A percentile compares a stretch with the other conserved stretches of the same genome.
These are phyloP conservation scores for Aspergillus baeticus DNA, from an alignment of 495 filamentous ascomycete species.

Conservation along the genomic window DNA sequence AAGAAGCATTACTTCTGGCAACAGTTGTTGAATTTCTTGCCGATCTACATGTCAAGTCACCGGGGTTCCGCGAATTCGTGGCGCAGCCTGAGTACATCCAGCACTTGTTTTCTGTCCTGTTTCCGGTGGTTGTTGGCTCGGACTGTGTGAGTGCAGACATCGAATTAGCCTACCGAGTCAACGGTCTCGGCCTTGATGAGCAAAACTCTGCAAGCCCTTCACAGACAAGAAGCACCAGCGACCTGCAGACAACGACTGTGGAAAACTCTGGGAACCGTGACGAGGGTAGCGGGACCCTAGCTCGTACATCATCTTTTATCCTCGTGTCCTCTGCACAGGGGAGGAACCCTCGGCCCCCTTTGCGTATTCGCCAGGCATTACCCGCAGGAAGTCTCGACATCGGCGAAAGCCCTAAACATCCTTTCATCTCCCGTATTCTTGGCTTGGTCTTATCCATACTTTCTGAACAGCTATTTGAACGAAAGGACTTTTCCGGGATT, in stretches of 20 bases:
- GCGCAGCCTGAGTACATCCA: slow-evolving; percentile 74
- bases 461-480: slow-evolving; percentile 73
- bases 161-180: slow-evolving; percentile 77
- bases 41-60: slow-evolving; percentile 70
- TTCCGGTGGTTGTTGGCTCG: slow-evolving; percentile 80
- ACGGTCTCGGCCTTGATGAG: slow-evolving; percentile 78
- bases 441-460: slow-evolving; percentile 77
- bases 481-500: slow-evolving; percentile 89
- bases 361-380: slow-evolving; percentile 61
- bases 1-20: slow-evolving; percentile 53
- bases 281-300: slow-evolving; percentile 55
- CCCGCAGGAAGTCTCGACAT: slow-evolving; percentile 30
- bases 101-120: slow-evolving; percentile 73
- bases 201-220: slow-evolving; percentile 80
- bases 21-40: slow-evolving; percentile 76
- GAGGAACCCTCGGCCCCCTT: slow-evolving; percentile 52
- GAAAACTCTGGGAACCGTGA: slow-evolving; percentile 47
- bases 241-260: slow-evolving; percentile 68
- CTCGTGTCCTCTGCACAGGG: slow-evolving; percentile 71
- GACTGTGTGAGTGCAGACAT: slow-evolving; percentile 77
- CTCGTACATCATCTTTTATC: slow-evolving; percentile 85
- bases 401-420: slow-evolving; percentile 56
- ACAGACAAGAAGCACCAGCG: slow-evolving; percentile 58
- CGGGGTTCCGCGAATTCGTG: slow-evolving; percentile 77
- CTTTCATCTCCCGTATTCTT: slow-evolving; percentile 70